Base-by-base conservation (phyloP, 2,329 filamentous ascomycete species). In the Talaromyces sp. region DNA sequence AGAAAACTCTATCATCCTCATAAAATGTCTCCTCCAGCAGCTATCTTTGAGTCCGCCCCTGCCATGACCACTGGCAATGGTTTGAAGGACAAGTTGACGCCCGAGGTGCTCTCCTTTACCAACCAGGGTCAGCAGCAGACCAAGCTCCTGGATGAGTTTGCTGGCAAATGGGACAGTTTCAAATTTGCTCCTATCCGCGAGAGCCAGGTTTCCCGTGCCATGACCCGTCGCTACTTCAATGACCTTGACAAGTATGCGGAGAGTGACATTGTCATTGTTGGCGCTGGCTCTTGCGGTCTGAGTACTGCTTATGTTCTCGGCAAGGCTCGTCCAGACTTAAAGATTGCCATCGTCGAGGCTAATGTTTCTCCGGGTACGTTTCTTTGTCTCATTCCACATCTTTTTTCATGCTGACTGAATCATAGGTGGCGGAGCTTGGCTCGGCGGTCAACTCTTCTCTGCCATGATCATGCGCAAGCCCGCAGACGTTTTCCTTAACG, bases 381-480 rank as follows among this genome's bases (percentile, higher is more conserved):
- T 9, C n/a, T 14, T n/a, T 14, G 2, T 9, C n/a, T 2, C 8
- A 7, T 55, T 14, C 5, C 4, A 18, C 16, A 8, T n/a, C n/a
- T 40, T n/a, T n/a, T 37, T 37, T 12, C 14, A 40, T 40, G 14
- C 44, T 58, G 21, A 58, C 40, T 25, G 2, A 3, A 16, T 25
- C 21, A 11, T 9, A 81, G 91, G 91, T 65, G 92, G 92, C 67
- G 92, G 92, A 71, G 92, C 92, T 65, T 96, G 92, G 92, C 86
- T 96, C 52, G 93, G 93, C 63, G 92, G 92, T 18, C 93, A 96
- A 81, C 89, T 96, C 63, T 96, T 97, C 86, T 91, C 87, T 65
- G 92, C 92, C 73, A 96, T 96, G 92, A 85, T 96, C 56, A 92
- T 97, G 88, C 89, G 92, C 71, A 96, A 95, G 82, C 92, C 93